Evolutionary conservation across 2,329 filamentous ascomycete genomes (phyloP).

Genomic region (Diaporthe destruens): DNA sequence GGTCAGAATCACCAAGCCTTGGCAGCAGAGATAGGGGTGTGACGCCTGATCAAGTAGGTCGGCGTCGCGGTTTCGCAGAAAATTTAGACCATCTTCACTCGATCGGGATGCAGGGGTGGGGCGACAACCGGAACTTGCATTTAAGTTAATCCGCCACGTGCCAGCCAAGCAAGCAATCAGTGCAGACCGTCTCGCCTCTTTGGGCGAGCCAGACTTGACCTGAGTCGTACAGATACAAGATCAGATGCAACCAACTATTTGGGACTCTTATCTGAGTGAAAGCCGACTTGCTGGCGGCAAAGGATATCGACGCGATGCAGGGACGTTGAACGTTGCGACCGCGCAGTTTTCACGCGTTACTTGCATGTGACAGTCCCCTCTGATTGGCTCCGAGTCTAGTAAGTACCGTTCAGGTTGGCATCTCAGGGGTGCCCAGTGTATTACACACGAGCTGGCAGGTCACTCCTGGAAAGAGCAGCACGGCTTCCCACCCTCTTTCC

Average conservation of each 20-base stretch:
- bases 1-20: neutral
- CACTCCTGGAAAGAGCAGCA: neutral
- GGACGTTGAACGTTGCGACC: slow-evolving; percentile 4
- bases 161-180: slow-evolving; percentile 7
- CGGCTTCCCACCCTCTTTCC: neutral
- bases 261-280: neutral
- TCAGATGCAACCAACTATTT: neutral
- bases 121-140: slow-evolving; percentile 13
- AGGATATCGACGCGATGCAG: neutral
- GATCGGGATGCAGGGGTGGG: slow-evolving; percentile 7
- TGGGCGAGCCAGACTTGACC: neutral
- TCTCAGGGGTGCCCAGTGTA: neutral
- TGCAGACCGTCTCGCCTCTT: neutral
- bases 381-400: neutral
- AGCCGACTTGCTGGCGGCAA: neutral
- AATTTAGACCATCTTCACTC: slow-evolving; percentile 21
- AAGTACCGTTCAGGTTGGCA: no score
- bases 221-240: neutral
- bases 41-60: neutral
- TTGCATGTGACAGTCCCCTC: slow-evolving; percentile 6
- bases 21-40: neutral
- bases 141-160: slow-evolving; percentile 25
- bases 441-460: neutral
- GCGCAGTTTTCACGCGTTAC: neutral
- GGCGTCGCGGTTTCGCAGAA: slow-evolving; percentile 14